Evolutionary conservation across 2,329 filamentous ascomycete genomes (phyloP), one percentile per base, ranked within the genome.

Genomic region (Diaporthe velutina): DNA sequence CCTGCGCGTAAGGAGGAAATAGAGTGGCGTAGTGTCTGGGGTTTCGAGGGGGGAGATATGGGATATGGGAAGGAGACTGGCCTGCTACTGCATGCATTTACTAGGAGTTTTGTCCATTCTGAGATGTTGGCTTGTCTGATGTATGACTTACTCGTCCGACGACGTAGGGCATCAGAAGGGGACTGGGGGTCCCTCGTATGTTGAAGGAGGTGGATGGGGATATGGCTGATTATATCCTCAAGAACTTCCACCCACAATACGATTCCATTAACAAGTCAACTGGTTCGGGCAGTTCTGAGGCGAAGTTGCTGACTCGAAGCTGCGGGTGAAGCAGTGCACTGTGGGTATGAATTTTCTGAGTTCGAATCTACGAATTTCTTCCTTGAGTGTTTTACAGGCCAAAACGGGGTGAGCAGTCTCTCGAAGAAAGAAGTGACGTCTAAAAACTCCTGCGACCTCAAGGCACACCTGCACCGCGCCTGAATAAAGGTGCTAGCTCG

Each of bases 1-100:
- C 6, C 48, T 35, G 64, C 4, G 33, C 15, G 52, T 33, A 68
- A 38, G 33, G 22, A 48, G 33, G 15, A 35, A 25, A 45, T 50
- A 40, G 64, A 28, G 5, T 4, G 48, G 48, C n/a, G 48, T 67
- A 40, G 48, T 19, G 13, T 25, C 30, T 28, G 30, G 13, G 33
- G 64, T 5, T 25, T 28, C 8, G 22, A 28, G 12, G 35, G n/a
- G 17, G 15, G 9, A 12, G 33, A 22, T 50, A 40, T 28, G n/a
- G 33, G 48, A 52, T 22, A 68, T 6, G 3, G n/a, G 33, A 28
- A 68, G 33, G 64, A 22, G 64, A 54, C 64, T 54, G 64, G n/a
- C 50, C 22, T 35, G 64, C 48, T 33, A 54, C 45, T 67, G 61
- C 45, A 67, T 68, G 64, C 64, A 68, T 68, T 68, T 68, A 40